Evolutionary conservation across 1,284 basidiomycete genomes (phyloP).

Genomic region (Cystobasidiaceae sp.): DNA sequence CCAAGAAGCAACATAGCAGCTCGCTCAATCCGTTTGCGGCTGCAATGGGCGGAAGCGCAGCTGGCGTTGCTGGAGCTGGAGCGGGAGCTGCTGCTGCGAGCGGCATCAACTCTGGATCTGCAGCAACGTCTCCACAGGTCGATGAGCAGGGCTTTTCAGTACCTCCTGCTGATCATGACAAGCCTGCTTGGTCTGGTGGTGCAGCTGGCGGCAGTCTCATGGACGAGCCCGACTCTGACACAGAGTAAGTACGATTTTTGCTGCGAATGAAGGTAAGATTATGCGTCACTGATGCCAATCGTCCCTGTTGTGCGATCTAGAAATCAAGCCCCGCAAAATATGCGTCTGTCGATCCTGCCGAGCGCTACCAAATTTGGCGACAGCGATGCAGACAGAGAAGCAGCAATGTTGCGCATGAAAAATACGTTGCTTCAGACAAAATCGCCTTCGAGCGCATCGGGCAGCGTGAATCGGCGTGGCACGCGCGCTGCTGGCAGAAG

Average conservation of each 20-base stretch:
- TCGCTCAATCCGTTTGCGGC: constrained; percentile 16
- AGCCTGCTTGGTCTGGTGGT: constrained; percentile 46
- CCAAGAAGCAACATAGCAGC: neutral
- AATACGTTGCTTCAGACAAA: constrained; percentile 54
- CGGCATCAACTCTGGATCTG: neutral
- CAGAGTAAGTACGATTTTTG: constrained; percentile 16
- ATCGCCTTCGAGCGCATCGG: neutral
- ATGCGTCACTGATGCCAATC: constrained; percentile 1
- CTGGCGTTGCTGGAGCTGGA: neutral
- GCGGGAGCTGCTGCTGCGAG: neutral
- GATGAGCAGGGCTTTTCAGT: constrained; percentile 54
- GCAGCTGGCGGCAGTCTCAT: constrained; percentile 38
- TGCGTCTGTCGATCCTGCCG: constrained; percentile 53
- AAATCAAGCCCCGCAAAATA: constrained; percentile 53
- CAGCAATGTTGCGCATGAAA: constrained; percentile 62
- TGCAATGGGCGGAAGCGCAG: neutral
- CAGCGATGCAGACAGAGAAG: constrained; percentile 53
- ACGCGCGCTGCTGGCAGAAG: constrained; percentile 7
- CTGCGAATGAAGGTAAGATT: no score
- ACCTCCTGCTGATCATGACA: constrained; percentile 51
- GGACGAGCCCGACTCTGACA: constrained; percentile 36
- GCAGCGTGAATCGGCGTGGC: constrained; percentile 14
- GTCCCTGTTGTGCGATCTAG: neutral
- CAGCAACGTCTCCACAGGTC: constrained; percentile 38
- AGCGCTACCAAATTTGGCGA: constrained; percentile 44